Evolutionary conservation across 352 stramenopile species (phyloP).

Genomic region (Globisporangium ultimum): DNA sequence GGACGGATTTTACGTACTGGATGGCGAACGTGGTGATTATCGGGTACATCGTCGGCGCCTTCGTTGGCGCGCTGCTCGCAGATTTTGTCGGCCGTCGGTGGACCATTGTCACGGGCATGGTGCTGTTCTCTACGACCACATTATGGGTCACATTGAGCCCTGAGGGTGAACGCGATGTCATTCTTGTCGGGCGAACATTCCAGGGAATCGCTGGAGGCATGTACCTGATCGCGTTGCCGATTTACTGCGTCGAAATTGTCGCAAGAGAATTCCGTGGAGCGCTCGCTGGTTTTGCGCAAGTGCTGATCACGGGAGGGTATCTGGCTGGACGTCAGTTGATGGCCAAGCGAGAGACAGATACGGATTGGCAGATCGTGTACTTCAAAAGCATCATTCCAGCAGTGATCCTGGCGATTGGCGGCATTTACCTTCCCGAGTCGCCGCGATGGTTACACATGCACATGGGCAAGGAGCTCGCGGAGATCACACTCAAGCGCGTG

Average conservation of each 20-base stretch:
- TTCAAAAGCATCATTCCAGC: neutral
- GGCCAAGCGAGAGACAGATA: neutral
- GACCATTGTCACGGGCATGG: neutral
- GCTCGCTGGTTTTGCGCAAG: constrained; percentile 9
- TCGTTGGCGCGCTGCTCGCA: constrained; percentile 4
- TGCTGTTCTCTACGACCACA: constrained; percentile 6
- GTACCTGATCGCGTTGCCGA: constrained; percentile 11
- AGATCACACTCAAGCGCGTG: constrained; percentile 23
- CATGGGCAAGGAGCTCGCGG: constrained; percentile 37
- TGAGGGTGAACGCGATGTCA: neutral
- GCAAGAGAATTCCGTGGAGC: constrained; percentile 9
- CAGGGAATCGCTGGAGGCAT: constrained; percentile 11
- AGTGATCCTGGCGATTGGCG: constrained; percentile 28
- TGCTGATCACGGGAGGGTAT: constrained; percentile 3
- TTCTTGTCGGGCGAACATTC: constrained; percentile 1
- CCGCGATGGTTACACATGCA: constrained; percentile 48
- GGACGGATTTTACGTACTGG: constrained; percentile 6
- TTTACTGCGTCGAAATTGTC: constrained; percentile 14
- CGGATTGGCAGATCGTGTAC: constrained; percentile 7
- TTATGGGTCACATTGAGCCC: constrained; percentile 10
- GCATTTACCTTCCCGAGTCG: constrained; percentile 44
- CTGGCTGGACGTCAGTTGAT: neutral
- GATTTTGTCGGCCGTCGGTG: constrained; percentile 8
- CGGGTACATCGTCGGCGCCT: constrained; percentile 4
- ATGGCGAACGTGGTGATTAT: constrained; percentile 1